phyloP scores from a whole-genome alignment of 805 yeast genomes.

The Metschnikowia dekortorum region DNA sequence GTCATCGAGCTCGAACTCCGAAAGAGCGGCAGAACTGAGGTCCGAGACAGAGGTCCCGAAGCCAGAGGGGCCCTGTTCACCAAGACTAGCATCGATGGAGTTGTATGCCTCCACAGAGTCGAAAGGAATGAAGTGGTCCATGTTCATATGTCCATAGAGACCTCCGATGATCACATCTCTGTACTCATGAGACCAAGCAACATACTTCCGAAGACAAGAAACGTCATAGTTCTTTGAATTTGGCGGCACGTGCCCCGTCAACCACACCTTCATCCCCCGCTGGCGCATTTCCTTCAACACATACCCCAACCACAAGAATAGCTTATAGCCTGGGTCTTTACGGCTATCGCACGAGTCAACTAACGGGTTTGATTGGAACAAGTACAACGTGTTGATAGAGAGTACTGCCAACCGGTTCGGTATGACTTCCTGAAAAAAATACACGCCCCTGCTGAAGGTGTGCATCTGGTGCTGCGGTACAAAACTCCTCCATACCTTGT shows the following conservation, averaged over 20 bases:
- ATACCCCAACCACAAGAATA: constrained; percentile 73
- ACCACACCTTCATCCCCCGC: constrained; percentile 79
- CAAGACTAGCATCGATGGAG: constrained; percentile 28
- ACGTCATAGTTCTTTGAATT: constrained; percentile 70
- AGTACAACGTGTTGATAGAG: constrained; percentile 72
- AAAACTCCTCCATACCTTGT: constrained; percentile 65
- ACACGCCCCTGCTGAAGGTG: constrained; percentile 69
- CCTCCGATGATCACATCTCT: constrained; percentile 83
- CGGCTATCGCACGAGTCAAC: constrained; percentile 73
- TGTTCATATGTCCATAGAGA: constrained; percentile 83
- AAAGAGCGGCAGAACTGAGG: background rate
- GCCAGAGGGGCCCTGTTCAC: background rate
- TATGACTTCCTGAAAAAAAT: constrained; percentile 71
- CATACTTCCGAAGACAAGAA: constrained; percentile 68
- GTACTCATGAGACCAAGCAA: constrained; percentile 79
- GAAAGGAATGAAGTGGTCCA: constrained; percentile 78
- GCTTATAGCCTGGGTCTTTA: constrained; percentile 75
- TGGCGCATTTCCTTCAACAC: constrained; percentile 68
- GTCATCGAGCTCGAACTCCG: constrained; percentile 20
- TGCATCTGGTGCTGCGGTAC: constrained; percentile 77
- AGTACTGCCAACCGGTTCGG: constrained; percentile 75
- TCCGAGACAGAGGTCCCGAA: too few relatives aligned
- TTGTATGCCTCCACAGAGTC: constrained; percentile 68
- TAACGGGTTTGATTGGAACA: constrained; percentile 73
- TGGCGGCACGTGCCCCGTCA: constrained; percentile 87